Evolutionary conservation across 2,329 filamentous ascomycete species (phyloP).

Genomic region (Claviceps monticola): DNA sequence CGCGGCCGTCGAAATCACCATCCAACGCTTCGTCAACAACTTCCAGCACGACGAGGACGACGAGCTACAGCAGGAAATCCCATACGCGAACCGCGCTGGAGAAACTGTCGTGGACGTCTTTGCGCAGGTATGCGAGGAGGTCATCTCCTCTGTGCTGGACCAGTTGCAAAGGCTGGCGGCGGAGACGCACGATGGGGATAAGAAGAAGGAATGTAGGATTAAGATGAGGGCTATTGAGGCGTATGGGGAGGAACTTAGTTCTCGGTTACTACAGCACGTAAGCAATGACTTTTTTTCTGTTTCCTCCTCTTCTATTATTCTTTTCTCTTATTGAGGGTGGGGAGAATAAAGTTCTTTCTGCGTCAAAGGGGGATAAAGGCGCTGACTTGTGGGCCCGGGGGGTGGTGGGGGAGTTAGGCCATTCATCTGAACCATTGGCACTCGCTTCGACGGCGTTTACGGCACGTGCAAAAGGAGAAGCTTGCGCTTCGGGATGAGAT

Average conservation of each 20-base stretch:
- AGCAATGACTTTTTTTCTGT: slow-evolving; percentile 14
- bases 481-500: slow-evolving; percentile 44
- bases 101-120: slow-evolving; percentile 52
- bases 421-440: slow-evolving; percentile 47
- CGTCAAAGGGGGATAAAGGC: not conserved
- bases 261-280: slow-evolving; percentile 44
- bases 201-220: slow-evolving; percentile 38
- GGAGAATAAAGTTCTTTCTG: too few relatives aligned
- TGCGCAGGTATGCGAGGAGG: slow-evolving; percentile 45
- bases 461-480: slow-evolving; percentile 43
- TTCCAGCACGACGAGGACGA: slow-evolving; percentile 27
- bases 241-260: slow-evolving; percentile 43
- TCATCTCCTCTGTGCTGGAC: slow-evolving; percentile 36
- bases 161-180: slow-evolving; percentile 28
- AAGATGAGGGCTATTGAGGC: slow-evolving; percentile 44
- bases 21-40: slow-evolving; percentile 44
- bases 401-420: slow-evolving; percentile 28
- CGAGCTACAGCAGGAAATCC: slow-evolving; percentile 36
- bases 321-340: not conserved
- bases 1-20: slow-evolving; percentile 36
- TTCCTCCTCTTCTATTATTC: not conserved
- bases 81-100: slow-evolving; percentile 37
- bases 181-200: slow-evolving; percentile 28
- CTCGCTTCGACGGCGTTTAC: slow-evolving; percentile 42
- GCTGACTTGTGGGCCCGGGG: not conserved